A percentile compares a stretch with the other conserved stretches of the same genome.
phyloP scores from a whole-genome alignment of 495 filamentous ascomycete species.

The Penicillium macrosclerotiorum region DNA sequence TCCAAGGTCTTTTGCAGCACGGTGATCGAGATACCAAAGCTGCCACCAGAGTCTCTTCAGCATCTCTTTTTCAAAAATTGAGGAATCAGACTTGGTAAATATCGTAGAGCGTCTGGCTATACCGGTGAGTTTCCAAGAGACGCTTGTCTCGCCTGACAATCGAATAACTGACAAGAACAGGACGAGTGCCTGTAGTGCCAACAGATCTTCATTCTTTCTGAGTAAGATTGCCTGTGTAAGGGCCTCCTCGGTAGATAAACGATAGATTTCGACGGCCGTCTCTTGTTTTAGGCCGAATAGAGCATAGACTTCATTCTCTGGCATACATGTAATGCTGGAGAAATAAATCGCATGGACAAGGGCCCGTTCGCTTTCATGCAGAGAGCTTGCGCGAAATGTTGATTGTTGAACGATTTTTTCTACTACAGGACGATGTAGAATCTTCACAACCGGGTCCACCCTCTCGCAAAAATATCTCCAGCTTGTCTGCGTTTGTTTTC shows the following conservation, averaged over 20 bases:
- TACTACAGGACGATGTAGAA: neutral
- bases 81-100: neutral
- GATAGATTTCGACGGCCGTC: neutral
- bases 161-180: neutral
- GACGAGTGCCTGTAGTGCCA: neutral
- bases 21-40: neutral
- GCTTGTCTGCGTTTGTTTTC: neutral
- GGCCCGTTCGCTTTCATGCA: neutral
- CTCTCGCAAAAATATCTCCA: neutral
- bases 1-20: neutral
- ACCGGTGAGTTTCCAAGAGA: neutral
- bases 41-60: neutral
- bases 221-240: constrained; percentile 1
- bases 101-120: neutral
- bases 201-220: neutral
- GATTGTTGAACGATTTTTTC: neutral
- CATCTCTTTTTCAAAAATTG: neutral
- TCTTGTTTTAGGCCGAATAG: neutral
- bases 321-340: neutral
- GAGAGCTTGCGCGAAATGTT: neutral
- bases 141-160: neutral
- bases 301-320: neutral
- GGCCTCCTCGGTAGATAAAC: constrained; percentile 1
- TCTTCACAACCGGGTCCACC: neutral
- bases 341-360: neutral